Percentiles rank a stretch among this genome's conserved stretches.
Conservation (phyloP, 768 basidiomycete species). For the Psilocybe cyanescens region DNA sequence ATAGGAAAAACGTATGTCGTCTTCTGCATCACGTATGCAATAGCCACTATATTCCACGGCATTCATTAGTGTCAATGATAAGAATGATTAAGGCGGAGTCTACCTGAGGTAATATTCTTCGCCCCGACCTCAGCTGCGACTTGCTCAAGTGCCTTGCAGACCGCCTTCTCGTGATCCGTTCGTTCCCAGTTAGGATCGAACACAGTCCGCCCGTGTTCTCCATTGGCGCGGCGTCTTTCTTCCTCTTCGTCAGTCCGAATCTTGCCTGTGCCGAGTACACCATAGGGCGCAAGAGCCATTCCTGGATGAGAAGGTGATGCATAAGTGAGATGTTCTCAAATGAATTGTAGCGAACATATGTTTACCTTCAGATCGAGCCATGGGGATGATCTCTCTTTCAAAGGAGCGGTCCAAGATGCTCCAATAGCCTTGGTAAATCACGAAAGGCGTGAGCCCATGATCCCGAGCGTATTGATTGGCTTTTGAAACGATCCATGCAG, state of each 20-base stretch:
- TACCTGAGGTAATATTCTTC: conserved; percentile 23
- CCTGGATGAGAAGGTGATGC: conserved; percentile 17
- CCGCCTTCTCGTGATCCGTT: conserved; percentile 42
- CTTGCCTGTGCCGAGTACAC: conserved; percentile 41
- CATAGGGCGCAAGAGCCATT: conserved; percentile 37
- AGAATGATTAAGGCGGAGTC: too few relatives aligned
- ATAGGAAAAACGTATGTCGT: conserved; percentile 56
- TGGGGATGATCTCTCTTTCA: conserved; percentile 58
- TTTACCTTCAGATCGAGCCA: conserved; percentile 44
- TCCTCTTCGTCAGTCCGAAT: conserved; percentile 57
- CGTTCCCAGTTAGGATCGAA: conserved; percentile 44
- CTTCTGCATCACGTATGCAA: conserved; percentile 61
- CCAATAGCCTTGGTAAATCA: conserved; percentile 56
- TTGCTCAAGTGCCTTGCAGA: conserved; percentile 49
- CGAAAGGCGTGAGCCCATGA: conserved; percentile 54
- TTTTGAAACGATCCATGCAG: conserved; percentile 52
- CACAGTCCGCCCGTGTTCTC: conserved; percentile 42
- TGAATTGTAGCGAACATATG: conserved; percentile 14
- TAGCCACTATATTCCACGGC: conserved; percentile 38
- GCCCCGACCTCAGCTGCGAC: conserved; percentile 54
- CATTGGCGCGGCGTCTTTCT: conserved; percentile 24
- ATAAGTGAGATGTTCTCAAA: background rate
- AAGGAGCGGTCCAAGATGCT: conserved; percentile 48
- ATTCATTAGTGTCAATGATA: too few relatives aligned
- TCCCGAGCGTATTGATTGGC: conserved; percentile 55